These are phyloP conservation scores for Sechiopsis laciniata DNA, from an alignment of 306 rosid genomes.

Conservation along the genomic window DNA sequence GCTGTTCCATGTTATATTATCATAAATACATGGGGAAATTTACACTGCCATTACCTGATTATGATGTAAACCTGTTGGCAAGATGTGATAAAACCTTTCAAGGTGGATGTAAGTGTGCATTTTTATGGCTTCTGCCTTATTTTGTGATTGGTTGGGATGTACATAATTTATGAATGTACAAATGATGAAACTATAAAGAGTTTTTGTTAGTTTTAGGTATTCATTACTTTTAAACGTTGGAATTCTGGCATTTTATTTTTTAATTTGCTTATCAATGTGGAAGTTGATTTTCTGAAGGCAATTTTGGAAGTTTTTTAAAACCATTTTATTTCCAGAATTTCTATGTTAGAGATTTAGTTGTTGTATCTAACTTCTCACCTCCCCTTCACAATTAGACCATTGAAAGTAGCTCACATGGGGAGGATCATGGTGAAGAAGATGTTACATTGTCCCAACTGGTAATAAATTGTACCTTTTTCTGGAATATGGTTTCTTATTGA, in stretches of 20 bases:
- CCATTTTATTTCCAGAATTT: not conserved
- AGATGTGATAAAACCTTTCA: no score
- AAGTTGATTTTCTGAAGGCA: not conserved
- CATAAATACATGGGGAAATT: no score
- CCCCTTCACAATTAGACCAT: slow-evolving; percentile 49
- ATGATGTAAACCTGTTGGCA: no score
- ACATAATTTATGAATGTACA: not conserved
- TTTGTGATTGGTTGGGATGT: not conserved
- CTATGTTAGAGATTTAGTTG: not conserved
- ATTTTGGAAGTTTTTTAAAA: not conserved
- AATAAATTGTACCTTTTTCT: slow-evolving; percentile 21
- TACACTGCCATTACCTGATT: no score
- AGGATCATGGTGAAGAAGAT: slow-evolving; percentile 62
- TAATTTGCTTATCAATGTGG: not conserved
- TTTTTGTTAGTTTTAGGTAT: not conserved
- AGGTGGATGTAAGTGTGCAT: not conserved
- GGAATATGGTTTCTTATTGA: slow-evolving; percentile 12
- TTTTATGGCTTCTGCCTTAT: not conserved
- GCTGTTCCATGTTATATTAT: no score
- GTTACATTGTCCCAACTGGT: slow-evolving; percentile 79
- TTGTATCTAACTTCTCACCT: slow-evolving; percentile 16
- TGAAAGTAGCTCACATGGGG: slow-evolving; percentile 76
- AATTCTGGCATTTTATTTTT: not conserved
- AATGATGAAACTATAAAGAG: not conserved
- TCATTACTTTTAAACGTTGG: slow-evolving; percentile 10